Base-by-base conservation (phyloP, 1,284 basidiomycete species). In the Sporisorium reilianum region DNA sequence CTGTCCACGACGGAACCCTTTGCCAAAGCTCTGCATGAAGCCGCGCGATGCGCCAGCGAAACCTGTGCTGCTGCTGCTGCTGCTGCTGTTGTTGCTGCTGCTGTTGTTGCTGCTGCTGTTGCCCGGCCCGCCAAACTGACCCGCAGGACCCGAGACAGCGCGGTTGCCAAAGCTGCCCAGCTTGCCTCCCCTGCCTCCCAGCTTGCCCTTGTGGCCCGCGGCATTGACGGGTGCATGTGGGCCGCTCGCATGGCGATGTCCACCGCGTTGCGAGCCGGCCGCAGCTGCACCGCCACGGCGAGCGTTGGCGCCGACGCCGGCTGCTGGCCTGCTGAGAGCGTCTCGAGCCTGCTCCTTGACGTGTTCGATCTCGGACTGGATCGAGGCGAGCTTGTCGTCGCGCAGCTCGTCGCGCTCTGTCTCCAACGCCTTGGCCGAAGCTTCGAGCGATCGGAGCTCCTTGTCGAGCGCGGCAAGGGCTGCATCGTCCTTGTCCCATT, bases 21-120 rank as follows among this genome's bases (percentile, higher is more conserved):
- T 68, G 23, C 65, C 71, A 36, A 74, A 64, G 57, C 58, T 74
- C 46, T 74, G 71, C 65, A 74, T 68, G 50, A 74, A 74, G 8
- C 60, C 64, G n/a, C 64, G 55, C 26, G 70, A 59, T 22, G 56
- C 55, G 18, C 62, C 65, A 16, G 65, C 53, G 36, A 74, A 68
- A 18, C 65, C 71, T 16, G 51, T n/a, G 16, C 32, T 53, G 52
- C 22, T 48, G 48, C 34, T 48, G 40, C 2, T 45, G 51, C 49
- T 48, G 50, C 5, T 40, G 45, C 44, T 58, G 40, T 50, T 46
- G 12, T n/a, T n/a, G n/a, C n/a, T n/a, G 16, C 32, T 53, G 52
- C 22, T 48, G 48, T 28, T 48, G 40, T 2, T 45, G 51, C 49
- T 48, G 50, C 5, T 40, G 45, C 44, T 58, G 40, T 50, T 46